A percentile compares a stretch with the other conserved stretches of the same genome.
These are phyloP conservation scores for Strobilomyces echinocephalus DNA, from an alignment of 768 basidiomycete species.

Conservation along the genomic window DNA sequence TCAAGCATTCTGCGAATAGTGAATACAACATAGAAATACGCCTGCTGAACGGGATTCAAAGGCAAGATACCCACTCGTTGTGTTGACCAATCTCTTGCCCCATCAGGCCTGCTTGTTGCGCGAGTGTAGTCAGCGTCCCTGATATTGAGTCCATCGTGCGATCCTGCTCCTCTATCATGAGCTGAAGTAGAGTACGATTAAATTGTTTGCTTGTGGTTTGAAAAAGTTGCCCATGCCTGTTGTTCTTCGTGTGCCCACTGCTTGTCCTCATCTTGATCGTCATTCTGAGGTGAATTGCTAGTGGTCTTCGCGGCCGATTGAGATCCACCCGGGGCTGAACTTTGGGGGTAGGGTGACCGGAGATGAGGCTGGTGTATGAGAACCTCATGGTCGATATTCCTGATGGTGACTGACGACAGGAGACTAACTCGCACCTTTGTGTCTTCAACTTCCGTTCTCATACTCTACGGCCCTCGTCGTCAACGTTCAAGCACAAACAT, in stretches of 20 bases:
- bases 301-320: slow-evolving; percentile 10
- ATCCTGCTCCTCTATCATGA: slow-evolving; percentile 88
- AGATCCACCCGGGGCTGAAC: slow-evolving; percentile 17
- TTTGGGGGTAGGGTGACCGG: slow-evolving; percentile 15
- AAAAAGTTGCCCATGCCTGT: slow-evolving; percentile 45
- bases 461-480: slow-evolving; percentile 55
- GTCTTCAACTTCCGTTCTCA: slow-evolving; percentile 58
- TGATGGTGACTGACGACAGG: neutral
- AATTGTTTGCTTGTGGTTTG: neutral
- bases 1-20: slow-evolving; percentile 60
- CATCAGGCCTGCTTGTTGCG: slow-evolving; percentile 91
- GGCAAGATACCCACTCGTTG: slow-evolving; percentile 62
- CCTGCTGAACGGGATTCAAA: slow-evolving; percentile 1
- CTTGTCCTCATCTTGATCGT: slow-evolving; percentile 58
- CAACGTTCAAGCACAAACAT: slow-evolving; percentile 5
- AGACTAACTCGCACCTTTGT: slow-evolving; percentile 11
- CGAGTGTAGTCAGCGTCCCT: slow-evolving; percentile 78
- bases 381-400: neutral
- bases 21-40: neutral
- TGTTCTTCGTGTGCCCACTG: slow-evolving; percentile 87
- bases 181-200: slow-evolving; percentile 37
- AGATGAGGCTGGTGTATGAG: slow-evolving; percentile 2
- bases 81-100: slow-evolving; percentile 90
- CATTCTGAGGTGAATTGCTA: slow-evolving; percentile 12
- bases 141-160: slow-evolving; percentile 82